Base-by-base conservation (phyloP, 352 stramenopile species). In the Phytophthora rubi region DNA sequence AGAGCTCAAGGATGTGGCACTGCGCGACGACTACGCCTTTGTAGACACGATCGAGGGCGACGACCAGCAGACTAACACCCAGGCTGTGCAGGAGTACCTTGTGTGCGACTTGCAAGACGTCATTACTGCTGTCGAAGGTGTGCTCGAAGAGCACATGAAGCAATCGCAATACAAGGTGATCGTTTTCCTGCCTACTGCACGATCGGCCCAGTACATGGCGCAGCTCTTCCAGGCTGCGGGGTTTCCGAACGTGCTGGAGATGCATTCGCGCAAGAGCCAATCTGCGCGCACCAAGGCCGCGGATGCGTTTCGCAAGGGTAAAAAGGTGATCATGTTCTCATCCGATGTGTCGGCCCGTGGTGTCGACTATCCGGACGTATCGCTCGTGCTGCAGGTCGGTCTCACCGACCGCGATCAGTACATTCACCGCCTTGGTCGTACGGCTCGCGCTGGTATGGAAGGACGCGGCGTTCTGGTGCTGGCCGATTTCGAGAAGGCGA, bases 251-350 rank as follows among this genome's bases (percentile, higher is more conserved):
- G 89, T 98, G 9, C 80, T 99, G 13, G 95, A 99, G 76, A 98
- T 99, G 62, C 97, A 99, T 83, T 98, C 94, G 21, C 84, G 93
- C 57, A 99, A 99, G 87, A 96, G 86, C 59, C 97, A 99, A 83
- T 79, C 80, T 12, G 77, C 88, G 55, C 89, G 97, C 37, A 97
- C 85, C 28, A 97, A 95, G 70, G 85, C 89, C 30, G 88, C 89
- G 3, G 79, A 98, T 44, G 67, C 86, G 5, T 99, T 99, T 77
- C 91, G 93, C 60, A 86, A 85, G 49, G 80, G 78, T 8, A 88
- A 86, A 53, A 91, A 90, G 53, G 84, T 92, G 26, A 83, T 98
- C 42, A 91, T 99, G 74, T 98, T 99, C 69, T 98, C 92, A 30
- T 97, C 84, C 15, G 97, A 99, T 74, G 96, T 99, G 6, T 98